Evolutionary conservation across 176 grass and related monocot species (phyloP).

Genomic region (Guadua angustifolia): DNA sequence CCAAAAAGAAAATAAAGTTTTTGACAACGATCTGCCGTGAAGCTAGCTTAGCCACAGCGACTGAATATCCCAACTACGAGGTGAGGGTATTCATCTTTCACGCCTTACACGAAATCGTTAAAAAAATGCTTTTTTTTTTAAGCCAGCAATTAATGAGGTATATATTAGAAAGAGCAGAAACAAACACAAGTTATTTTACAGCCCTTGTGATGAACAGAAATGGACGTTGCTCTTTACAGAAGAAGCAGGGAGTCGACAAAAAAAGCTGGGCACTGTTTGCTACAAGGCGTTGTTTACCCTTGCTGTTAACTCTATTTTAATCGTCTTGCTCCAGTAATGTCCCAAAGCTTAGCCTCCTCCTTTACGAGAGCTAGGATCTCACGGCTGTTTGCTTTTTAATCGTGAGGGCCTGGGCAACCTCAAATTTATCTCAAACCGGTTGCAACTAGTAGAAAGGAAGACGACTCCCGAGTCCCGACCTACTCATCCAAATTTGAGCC

Average conservation of each 20-base stretch:
- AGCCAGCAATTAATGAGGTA: too few relatives aligned
- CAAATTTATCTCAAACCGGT: slow-evolving; percentile 13
- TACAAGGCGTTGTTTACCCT: too few relatives aligned
- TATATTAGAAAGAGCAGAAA: too few relatives aligned
- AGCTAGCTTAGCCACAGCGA: slow-evolving; percentile 4
- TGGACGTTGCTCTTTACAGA: too few relatives aligned
- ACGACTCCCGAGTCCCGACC: background rate
- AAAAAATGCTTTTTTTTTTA: background rate
- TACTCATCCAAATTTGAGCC: background rate
- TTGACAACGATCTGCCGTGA: slow-evolving; percentile 15
- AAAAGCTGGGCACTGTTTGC: too few relatives aligned
- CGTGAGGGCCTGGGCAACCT: slow-evolving; percentile 4
- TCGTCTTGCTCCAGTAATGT: too few relatives aligned
- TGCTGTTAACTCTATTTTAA: too few relatives aligned
- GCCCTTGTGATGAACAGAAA: too few relatives aligned
- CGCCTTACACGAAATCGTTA: slow-evolving; percentile 28
- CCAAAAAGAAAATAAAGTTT: slow-evolving; percentile 19
- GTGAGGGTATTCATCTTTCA: slow-evolving; percentile 30
- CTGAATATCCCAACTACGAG: slow-evolving; percentile 35
- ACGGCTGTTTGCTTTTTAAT: background rate
- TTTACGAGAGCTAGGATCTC: too few relatives aligned
- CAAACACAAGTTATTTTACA: too few relatives aligned
- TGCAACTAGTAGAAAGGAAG: background rate
- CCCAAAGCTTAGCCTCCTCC: too few relatives aligned
- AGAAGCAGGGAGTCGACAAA: too few relatives aligned